Base-by-base conservation (phyloP, 2,329 filamentous ascomycete genomes). In the Aschersonia sp. region DNA sequence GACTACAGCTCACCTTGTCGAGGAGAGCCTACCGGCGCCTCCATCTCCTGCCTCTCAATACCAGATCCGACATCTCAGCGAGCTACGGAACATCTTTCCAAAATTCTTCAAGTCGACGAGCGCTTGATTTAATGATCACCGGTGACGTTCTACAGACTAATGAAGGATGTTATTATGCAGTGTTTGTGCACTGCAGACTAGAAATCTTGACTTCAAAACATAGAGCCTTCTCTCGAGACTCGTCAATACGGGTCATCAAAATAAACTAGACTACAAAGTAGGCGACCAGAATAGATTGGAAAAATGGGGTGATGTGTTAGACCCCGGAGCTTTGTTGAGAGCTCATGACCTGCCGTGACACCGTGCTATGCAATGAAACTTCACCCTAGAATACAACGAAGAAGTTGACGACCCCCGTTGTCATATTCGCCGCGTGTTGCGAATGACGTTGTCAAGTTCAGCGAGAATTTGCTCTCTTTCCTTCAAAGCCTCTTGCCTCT, bases 1-100 rank as follows among this genome's bases (percentile, higher is more conserved):
- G 92, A 86, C 79, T 9, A 80, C 84, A 1, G 85, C 78, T 5
- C 92, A 97, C 64, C 74, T 96, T 29, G 80, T 97, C 5, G 92
- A 97, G 61, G 80, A 85, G 38, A 77, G 75, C 5, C 72, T 88
- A 35, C 68, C 75, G 12, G 62, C 74, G 7, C 89, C 89, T 2
- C 63, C 66, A 29, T 73, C 70, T 4, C 78, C 75, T 51, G 83
- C 84, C 4, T 83, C 82, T 40, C 77, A 85, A 56, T 79, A 85
- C 61, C 82, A 89, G 60, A 85, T 98, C 54, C 73, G 76, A 43
- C 75, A 80, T 58, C 67, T 98, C 31, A 73, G 85, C 53, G 85
- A 97, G 59, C 68, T 98, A 50, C 78, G 85, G 44, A 68, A 68
- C 0, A 65, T 85, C 9, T 97, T 91, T 55, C 89, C 92, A 0